A percentile compares a stretch with the other conserved stretches of the same genome.
Evolutionary conservation across 306 rosid species (phyloP).

Genomic region (Trichosanthes truncata): DNA sequence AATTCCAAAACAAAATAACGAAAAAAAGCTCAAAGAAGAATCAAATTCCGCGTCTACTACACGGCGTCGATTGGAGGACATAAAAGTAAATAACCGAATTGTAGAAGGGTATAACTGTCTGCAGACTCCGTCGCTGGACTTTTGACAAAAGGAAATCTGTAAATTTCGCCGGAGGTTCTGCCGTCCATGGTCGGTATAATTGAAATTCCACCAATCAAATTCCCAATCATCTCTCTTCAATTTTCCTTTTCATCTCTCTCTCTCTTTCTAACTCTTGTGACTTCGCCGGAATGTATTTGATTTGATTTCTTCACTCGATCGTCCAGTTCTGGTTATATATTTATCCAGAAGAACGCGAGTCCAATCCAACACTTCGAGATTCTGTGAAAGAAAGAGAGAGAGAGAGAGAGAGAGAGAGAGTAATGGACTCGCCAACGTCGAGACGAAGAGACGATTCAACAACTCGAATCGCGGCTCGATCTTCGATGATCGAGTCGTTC

Average conservation of each 20-base stretch:
- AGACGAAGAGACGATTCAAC: conserved; percentile 20
- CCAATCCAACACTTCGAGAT: background rate
- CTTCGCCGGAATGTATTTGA: background rate
- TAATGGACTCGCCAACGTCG: conserved; percentile 6
- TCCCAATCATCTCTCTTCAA: background rate
- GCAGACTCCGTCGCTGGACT: background rate
- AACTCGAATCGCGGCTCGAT: conserved; percentile 31
- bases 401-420: background rate
- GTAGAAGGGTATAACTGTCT: background rate
- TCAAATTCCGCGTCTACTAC: background rate
- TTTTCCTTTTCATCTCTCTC: background rate
- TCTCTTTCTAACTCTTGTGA: background rate
- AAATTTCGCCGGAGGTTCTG: background rate
- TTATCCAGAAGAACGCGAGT: background rate
- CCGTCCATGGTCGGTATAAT: background rate
- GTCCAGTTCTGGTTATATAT: background rate
- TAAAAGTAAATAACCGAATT: background rate
- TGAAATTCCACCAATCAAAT: background rate
- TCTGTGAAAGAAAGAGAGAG: background rate
- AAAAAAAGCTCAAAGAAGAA: background rate
- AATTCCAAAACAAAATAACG: background rate
- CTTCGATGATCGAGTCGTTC: conserved; percentile 59
- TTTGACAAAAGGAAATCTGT: background rate
- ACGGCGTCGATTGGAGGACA: background rate
- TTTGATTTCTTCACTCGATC: conserved; percentile 2